These are phyloP conservation scores for Scedosporium dehoogii DNA, from an alignment of 2,329 filamentous ascomycete genomes.

Conservation along the genomic window DNA sequence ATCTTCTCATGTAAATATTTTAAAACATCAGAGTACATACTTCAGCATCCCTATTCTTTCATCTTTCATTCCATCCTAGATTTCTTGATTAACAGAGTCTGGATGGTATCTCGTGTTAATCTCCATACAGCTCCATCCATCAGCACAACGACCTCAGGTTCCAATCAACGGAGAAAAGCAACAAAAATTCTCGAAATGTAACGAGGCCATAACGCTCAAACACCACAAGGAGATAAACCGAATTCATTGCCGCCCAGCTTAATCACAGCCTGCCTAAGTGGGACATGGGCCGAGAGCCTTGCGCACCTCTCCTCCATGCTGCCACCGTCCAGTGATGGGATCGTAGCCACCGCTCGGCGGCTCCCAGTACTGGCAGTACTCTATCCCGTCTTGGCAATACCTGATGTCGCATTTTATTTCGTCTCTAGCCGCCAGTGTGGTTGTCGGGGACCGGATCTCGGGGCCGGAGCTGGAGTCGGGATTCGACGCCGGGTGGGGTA, in stretches of 20 bases:
- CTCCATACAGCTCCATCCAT: too few species aligned
- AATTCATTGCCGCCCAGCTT: too few species aligned
- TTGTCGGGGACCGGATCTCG: neutral
- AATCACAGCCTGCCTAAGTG: too few species aligned
- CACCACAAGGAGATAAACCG: too few species aligned
- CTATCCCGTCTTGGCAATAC: conserved; percentile 23
- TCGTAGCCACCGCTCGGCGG: conserved; percentile 25
- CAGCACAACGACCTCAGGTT: too few species aligned
- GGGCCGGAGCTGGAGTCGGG: neutral
- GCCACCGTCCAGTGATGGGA: conserved; percentile 10
- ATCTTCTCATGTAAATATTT: neutral
- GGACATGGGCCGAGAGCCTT: neutral
- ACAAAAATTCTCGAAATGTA: too few species aligned
- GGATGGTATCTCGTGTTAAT: too few species aligned
- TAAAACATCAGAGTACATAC: neutral
- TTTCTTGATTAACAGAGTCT: too few species aligned
- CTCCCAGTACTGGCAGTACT: conserved; percentile 29
- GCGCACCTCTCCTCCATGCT: neutral
- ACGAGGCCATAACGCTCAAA: too few species aligned
- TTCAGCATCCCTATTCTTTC: neutral
- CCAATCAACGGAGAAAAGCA: too few species aligned
- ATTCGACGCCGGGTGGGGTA: neutral
- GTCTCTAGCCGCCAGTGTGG: neutral
- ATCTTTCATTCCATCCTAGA: neutral
- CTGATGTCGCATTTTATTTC: conserved; percentile 20